phyloP scores from a whole-genome alignment of 2,329 filamentous ascomycete species.

The Colletotrichum incanum region DNA sequence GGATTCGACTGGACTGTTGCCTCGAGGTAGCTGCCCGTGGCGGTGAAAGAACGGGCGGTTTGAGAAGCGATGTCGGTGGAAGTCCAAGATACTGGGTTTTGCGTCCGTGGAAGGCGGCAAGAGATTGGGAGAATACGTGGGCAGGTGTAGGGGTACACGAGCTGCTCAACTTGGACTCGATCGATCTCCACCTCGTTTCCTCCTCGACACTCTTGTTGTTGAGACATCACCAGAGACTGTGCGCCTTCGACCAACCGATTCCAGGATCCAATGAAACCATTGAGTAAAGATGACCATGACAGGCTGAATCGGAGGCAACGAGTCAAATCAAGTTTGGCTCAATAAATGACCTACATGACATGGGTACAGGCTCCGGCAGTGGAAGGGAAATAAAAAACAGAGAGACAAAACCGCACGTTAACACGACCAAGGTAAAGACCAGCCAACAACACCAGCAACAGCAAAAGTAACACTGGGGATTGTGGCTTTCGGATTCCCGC shows the following conservation, averaged over 20 bases:
- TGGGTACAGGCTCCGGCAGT: neutral
- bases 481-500: neutral
- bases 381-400: neutral
- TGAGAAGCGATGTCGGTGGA: neutral
- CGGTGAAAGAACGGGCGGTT: neutral
- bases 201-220: neutral
- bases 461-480: conserved; percentile 12
- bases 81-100: neutral
- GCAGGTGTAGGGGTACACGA: neutral
- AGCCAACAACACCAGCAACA: conserved; percentile 27
- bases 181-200: neutral
- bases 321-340: no score
- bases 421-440: conserved; percentile 1
- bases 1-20: neutral
- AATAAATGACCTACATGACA: neutral
- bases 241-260: neutral
- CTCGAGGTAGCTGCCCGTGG: neutral
- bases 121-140: neutral
- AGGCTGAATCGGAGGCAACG: neutral
- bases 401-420: neutral
- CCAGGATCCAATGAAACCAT: neutral
- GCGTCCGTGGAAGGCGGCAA: conserved; percentile 2
- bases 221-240: no score
- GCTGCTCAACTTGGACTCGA: no score
- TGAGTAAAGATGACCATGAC: neutral